Evolutionary conservation across 2,329 filamentous ascomycete species (phyloP).

Genomic region (Colletotrichum sp.): DNA sequence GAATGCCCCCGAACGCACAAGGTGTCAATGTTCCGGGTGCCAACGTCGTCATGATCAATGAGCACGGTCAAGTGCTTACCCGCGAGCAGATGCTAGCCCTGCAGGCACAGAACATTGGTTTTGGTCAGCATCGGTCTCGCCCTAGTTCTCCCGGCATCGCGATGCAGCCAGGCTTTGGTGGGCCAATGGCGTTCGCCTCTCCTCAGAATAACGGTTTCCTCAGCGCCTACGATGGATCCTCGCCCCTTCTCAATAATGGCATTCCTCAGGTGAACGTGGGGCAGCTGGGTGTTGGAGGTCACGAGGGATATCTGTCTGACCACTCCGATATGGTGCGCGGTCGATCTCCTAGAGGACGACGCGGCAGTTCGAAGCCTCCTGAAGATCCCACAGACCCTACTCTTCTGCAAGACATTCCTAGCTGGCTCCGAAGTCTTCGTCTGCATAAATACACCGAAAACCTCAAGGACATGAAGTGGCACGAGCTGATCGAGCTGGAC

Average conservation of each 20-base stretch:
- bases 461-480: slow-evolving; percentile 96
- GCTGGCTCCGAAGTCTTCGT: slow-evolving; percentile 91
- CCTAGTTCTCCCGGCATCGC: slow-evolving; percentile 89
- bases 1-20: slow-evolving; percentile 41
- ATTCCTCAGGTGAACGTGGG: slow-evolving; percentile 74
- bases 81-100: slow-evolving; percentile 85
- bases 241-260: slow-evolving; percentile 72
- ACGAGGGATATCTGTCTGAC: slow-evolving; percentile 91
- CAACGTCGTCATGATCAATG: slow-evolving; percentile 93
- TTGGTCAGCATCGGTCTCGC: slow-evolving; percentile 77
- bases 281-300: slow-evolving; percentile 71
- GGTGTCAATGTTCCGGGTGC: slow-evolving; percentile 68
- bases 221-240: slow-evolving; percentile 80
- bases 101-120: slow-evolving; percentile 67
- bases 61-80: slow-evolving; percentile 85
- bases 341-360: slow-evolving; percentile 87
- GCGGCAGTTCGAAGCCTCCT: slow-evolving; percentile 95
- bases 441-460: slow-evolving; percentile 99
- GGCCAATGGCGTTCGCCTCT: slow-evolving; percentile 76
- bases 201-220: slow-evolving; percentile 96
- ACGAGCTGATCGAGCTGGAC: slow-evolving; percentile 87
- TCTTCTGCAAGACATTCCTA: slow-evolving; percentile 92
- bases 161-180: slow-evolving; percentile 69
- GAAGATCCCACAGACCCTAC: slow-evolving; percentile 94
- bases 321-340: slow-evolving; percentile 91